A percentile compares a stretch with the other conserved stretches of the same genome.
These are phyloP conservation scores for Haberlea rhodopensis DNA, from an alignment of 257 asterid species.

Conservation along the genomic window DNA sequence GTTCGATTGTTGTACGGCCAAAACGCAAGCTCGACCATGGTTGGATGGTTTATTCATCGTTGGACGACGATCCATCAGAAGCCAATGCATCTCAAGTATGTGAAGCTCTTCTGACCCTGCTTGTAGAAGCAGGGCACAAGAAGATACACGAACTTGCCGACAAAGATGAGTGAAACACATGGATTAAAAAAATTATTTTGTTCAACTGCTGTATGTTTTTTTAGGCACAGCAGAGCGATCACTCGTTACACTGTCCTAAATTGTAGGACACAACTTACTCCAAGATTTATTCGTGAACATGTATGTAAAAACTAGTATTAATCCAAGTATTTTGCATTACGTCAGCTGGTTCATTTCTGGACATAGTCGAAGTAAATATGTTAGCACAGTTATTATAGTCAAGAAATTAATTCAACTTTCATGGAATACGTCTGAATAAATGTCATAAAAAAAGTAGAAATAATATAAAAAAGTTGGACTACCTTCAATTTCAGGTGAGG, in stretches of 20 bases:
- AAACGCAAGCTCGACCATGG: conserved; percentile 89
- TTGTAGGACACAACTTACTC: not conserved
- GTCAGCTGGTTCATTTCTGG: not conserved
- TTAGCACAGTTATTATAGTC: not conserved
- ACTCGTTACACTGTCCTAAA: not conserved
- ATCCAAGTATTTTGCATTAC: not conserved
- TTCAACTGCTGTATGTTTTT: not conserved
- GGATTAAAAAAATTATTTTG: not conserved
- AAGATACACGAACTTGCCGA: conserved; percentile 44
- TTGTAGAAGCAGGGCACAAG: conserved; percentile 62
- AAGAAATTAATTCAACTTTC: too few relatives aligned
- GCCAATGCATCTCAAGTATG: conserved; percentile 91
- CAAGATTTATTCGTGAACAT: not conserved
- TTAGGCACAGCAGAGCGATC: not conserved
- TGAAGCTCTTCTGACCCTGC: conserved; percentile 82
- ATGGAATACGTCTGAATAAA: not conserved
- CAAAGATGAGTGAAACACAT: conserved; percentile 47
- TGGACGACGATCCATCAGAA: conserved; percentile 66
- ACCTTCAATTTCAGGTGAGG: too few relatives aligned
- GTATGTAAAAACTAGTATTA: not conserved
- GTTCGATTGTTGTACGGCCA: conserved; percentile 82
- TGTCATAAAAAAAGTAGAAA: not conserved
- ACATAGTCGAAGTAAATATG: not conserved
- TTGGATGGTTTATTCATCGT: conserved; percentile 94
- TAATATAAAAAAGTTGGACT: too few relatives aligned